A percentile compares a stretch with the other conserved stretches of the same genome.
Evolutionary conservation across 2,329 filamentous ascomycete genomes (phyloP).

Genomic region (Cercospora nicotianae): DNA sequence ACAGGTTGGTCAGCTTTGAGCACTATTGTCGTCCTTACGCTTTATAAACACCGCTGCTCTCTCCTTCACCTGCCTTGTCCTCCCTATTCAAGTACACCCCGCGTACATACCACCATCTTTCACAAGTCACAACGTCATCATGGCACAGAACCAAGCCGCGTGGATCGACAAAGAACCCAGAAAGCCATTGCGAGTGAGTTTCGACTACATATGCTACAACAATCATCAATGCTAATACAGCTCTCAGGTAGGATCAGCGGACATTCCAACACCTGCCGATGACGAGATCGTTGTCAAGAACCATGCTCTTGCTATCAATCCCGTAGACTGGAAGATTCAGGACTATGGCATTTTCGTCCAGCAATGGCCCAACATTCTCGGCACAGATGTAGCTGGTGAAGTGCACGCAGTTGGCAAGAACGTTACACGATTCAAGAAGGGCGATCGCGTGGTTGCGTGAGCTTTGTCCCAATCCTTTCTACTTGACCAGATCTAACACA

Average conservation of each 20-base stretch:
- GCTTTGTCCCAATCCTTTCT: constrained; percentile 10
- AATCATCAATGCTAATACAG: not conserved
- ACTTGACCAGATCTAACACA: not conserved
- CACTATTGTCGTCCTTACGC: not conserved
- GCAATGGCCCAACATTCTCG: constrained; percentile 40
- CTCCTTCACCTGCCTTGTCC: not conserved
- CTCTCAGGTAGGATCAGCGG: constrained; percentile 32
- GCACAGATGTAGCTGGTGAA: constrained; percentile 42
- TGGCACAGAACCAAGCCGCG: constrained; percentile 33
- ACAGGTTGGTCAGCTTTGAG: not conserved
- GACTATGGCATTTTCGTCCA: constrained; percentile 38
- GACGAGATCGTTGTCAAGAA: constrained; percentile 41
- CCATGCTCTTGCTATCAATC: constrained; percentile 42
- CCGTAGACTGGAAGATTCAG: constrained; percentile 43
- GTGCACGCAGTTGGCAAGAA: constrained; percentile 39
- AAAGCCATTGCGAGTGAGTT: constrained; percentile 14
- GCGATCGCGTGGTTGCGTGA: constrained; percentile 41
- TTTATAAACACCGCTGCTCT: not conserved
- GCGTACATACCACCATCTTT: not conserved
- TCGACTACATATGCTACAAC: not conserved
- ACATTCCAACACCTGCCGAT: constrained; percentile 36
- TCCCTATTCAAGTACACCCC: not conserved
- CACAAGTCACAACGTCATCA: not conserved
- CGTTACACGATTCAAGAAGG: constrained; percentile 39
- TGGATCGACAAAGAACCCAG: constrained; percentile 31